Evolutionary conservation across 495 filamentous ascomycete species (phyloP).

Genomic region (Hyphodiscus hymeniophilus): DNA sequence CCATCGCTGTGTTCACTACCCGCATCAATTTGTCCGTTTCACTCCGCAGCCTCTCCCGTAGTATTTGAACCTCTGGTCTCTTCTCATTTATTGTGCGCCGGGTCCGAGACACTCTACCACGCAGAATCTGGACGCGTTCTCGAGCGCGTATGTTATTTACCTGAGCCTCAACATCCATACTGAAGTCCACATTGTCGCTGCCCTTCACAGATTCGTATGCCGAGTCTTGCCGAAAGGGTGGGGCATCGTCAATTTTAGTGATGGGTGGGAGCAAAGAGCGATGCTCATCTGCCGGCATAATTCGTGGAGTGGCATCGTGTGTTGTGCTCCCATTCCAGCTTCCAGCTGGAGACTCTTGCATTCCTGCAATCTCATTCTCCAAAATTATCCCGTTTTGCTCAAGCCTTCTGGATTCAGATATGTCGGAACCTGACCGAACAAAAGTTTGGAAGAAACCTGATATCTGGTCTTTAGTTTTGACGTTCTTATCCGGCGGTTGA

Average conservation of each 20-base stretch:
- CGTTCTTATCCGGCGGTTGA: background rate
- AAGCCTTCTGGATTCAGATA: background rate
- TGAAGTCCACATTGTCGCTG: background rate
- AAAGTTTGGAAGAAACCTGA: background rate
- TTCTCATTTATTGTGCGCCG: slow-evolving; percentile 3
- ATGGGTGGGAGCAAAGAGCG: background rate
- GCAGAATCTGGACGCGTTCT: slow-evolving; percentile 14
- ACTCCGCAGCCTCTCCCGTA: slow-evolving; percentile 5
- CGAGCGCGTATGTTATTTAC: slow-evolving; percentile 7
- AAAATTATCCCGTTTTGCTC: background rate
- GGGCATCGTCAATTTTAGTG: background rate
- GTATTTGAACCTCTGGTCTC: background rate
- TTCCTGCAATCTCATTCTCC: background rate
- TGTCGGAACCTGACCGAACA: background rate
- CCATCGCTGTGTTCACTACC: slow-evolving; percentile 4
- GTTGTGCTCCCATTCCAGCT: slow-evolving; percentile 1
- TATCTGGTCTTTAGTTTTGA: background rate
- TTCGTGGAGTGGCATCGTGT: slow-evolving; percentile 1
- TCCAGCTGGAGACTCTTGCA: slow-evolving; percentile 2
- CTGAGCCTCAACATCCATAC: slow-evolving; percentile 1
- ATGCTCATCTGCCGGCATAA: background rate
- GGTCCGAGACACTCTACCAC: slow-evolving; percentile 10
- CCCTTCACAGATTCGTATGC: slow-evolving; percentile 11
- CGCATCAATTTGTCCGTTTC: slow-evolving; percentile 6
- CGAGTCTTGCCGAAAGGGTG: slow-evolving; percentile 12